phyloP scores from a whole-genome alignment of 1,284 basidiomycete species.

The Sparassis latifolia region DNA sequence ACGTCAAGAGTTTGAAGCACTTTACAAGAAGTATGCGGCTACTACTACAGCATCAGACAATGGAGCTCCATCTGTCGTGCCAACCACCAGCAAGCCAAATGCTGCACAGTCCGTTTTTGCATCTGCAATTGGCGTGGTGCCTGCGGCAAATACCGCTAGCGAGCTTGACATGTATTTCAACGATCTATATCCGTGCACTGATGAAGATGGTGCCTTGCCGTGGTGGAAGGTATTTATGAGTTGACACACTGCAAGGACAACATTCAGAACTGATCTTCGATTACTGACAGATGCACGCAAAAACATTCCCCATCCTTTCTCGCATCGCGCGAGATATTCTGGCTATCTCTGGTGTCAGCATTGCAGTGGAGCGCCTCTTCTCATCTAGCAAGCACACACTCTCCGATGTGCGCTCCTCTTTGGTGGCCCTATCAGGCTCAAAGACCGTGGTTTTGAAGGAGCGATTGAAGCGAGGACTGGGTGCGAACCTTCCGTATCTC shows the following conservation, averaged over 20 bases:
- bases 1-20: conserved; percentile 2
- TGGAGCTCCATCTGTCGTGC: too few species aligned
- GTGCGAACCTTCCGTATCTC: conserved; percentile 13
- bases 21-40: not conserved
- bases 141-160: not conserved
- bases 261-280: not conserved
- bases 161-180: conserved; percentile 3
- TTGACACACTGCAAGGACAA: not conserved
- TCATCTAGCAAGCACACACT: conserved; percentile 18
- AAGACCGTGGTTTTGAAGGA: conserved; percentile 17
- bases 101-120: not conserved
- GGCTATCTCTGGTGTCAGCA: conserved; percentile 20
- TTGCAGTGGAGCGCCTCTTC: conserved; percentile 20
- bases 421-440: conserved; percentile 14
- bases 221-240: conserved; percentile 15
- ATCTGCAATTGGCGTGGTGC: not conserved
- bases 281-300: not conserved
- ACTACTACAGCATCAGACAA: not conserved
- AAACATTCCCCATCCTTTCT: conserved; percentile 9
- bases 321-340: conserved; percentile 17
- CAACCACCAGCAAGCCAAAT: too few species aligned
- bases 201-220: conserved; percentile 7
- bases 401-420: conserved; percentile 13
- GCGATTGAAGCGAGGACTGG: conserved; percentile 17
- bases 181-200: conserved; percentile 1